phyloP scores from a whole-genome alignment of 2,329 filamentous ascomycete species.

The Phoma sp. region DNA sequence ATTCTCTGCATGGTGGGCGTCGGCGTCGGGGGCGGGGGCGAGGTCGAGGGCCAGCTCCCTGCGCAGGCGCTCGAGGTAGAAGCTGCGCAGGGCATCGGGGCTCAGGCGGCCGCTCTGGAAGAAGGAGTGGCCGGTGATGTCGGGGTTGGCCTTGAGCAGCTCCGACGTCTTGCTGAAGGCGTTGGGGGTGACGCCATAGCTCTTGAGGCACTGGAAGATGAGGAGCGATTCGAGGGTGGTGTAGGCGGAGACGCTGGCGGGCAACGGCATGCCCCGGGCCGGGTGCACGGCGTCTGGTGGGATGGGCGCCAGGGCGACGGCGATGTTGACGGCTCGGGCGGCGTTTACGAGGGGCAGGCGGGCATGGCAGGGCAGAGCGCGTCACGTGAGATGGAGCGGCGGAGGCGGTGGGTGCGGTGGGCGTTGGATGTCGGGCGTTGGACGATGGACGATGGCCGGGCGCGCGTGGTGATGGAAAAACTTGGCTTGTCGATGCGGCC shows the following conservation, averaged over 20 bases:
- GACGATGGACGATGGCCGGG: conserved; percentile 25
- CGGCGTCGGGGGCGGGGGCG: conserved; percentile 31
- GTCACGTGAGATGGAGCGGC: conserved; percentile 14
- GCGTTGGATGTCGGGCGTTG: background rate
- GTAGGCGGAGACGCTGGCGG: conserved; percentile 69
- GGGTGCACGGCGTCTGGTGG: conserved; percentile 17
- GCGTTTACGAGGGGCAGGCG: conserved; percentile 30
- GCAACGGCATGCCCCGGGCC: conserved; percentile 60
- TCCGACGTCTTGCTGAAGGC: conserved; percentile 77
- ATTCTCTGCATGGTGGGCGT: conserved; percentile 55
- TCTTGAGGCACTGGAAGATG: conserved; percentile 79
- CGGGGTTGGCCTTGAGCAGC: conserved; percentile 73
- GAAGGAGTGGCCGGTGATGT: conserved; percentile 71
- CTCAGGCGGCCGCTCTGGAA: conserved; percentile 78
- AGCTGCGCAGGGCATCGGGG: conserved; percentile 77
- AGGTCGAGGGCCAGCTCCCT: conserved; percentile 65
- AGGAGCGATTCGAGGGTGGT: conserved; percentile 86
- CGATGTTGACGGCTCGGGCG: background rate
- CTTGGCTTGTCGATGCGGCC: conserved; percentile 15
- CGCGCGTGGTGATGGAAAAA: conserved; percentile 27
- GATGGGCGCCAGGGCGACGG: conserved; percentile 48
- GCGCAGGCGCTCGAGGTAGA: conserved; percentile 77
- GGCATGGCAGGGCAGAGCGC: conserved; percentile 27
- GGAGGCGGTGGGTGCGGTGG: no score
- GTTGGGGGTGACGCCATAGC: conserved; percentile 68